phyloP scores from a whole-genome alignment of 2,329 filamentous ascomycete genomes.

The Massarina eburnea region DNA sequence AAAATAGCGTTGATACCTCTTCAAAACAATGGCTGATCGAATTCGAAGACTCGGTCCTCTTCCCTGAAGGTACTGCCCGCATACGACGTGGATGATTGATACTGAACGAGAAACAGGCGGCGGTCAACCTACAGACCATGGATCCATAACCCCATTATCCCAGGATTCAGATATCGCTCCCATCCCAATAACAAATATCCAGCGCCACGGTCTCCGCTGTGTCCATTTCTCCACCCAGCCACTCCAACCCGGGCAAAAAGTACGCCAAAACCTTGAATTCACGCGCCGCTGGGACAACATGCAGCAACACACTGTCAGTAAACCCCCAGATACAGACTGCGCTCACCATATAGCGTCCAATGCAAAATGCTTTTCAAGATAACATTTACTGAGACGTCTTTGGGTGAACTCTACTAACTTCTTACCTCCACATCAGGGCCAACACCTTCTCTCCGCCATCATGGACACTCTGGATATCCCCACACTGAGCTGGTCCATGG shows the following conservation, averaged over 20 bases:
- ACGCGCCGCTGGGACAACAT: slow-evolving; percentile 36
- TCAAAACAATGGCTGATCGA: slow-evolving; percentile 32
- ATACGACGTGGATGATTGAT: neutral
- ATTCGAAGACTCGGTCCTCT: slow-evolving; percentile 35
- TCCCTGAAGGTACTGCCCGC: slow-evolving; percentile 24
- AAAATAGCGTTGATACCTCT: slow-evolving; percentile 9
- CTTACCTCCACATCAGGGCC: too few relatives aligned
- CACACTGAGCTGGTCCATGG: slow-evolving; percentile 37
- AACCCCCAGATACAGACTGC: too few relatives aligned
- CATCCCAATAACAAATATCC: slow-evolving; percentile 32
- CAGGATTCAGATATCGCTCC: slow-evolving; percentile 9
- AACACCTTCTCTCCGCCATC: slow-evolving; percentile 37
- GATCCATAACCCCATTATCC: slow-evolving; percentile 24
- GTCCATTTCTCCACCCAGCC: slow-evolving; percentile 81
- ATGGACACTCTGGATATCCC: slow-evolving; percentile 34
- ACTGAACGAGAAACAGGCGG: slow-evolving; percentile 16
- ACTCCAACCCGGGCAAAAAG: slow-evolving; percentile 70
- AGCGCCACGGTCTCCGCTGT: slow-evolving; percentile 58
- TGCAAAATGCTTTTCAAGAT: too few relatives aligned
- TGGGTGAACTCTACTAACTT: too few relatives aligned
- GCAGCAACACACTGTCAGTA: slow-evolving; percentile 41
- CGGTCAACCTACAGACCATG: slow-evolving; percentile 36
- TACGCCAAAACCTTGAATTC: slow-evolving; percentile 33
- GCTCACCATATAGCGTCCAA: too few relatives aligned
- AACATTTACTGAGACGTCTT: too few relatives aligned